These are phyloP conservation scores for Toxoplasma gondii DNA, from an alignment of 169 alveolate species.

Conservation along the genomic window DNA sequence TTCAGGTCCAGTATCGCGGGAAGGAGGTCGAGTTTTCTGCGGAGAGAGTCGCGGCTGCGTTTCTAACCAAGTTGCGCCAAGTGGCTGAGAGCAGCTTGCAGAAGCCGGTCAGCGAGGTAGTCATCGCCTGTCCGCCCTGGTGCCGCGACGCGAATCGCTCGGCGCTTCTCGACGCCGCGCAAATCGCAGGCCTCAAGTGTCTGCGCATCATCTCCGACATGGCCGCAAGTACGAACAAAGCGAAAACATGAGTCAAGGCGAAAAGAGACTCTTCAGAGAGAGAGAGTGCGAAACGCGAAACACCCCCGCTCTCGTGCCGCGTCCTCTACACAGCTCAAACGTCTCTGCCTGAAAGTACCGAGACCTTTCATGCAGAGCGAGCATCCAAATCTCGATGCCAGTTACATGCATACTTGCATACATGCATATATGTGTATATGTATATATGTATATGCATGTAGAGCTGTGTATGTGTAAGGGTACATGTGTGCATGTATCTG, in stretches of 20 bases:
- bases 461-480: neutral
- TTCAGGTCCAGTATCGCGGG: constrained; percentile 83
- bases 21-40: constrained; percentile 82
- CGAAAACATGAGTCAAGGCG: neutral
- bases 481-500: neutral
- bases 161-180: constrained; percentile 92
- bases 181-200: constrained; percentile 93
- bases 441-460: neutral
- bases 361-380: too few relatives aligned
- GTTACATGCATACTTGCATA: too few relatives aligned
- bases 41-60: constrained; percentile 88
- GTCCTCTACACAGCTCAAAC: too few relatives aligned
- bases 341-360: too few relatives aligned
- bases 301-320: too few relatives aligned
- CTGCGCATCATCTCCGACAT: constrained; percentile 94
- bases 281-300: neutral
- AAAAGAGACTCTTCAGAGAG: neutral
- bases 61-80: constrained; percentile 80
- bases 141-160: constrained; percentile 91
- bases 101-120: constrained; percentile 81
- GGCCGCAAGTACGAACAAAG: constrained; percentile 85
- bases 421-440: neutral
- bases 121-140: constrained; percentile 82
- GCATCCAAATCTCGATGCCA: too few relatives aligned
- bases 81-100: constrained; percentile 87